A percentile compares a stretch with the other conserved stretches of the same genome.
Evolutionary conservation across 2,329 filamentous ascomycete genomes (phyloP).

Genomic region (Claviceps sp.): DNA sequence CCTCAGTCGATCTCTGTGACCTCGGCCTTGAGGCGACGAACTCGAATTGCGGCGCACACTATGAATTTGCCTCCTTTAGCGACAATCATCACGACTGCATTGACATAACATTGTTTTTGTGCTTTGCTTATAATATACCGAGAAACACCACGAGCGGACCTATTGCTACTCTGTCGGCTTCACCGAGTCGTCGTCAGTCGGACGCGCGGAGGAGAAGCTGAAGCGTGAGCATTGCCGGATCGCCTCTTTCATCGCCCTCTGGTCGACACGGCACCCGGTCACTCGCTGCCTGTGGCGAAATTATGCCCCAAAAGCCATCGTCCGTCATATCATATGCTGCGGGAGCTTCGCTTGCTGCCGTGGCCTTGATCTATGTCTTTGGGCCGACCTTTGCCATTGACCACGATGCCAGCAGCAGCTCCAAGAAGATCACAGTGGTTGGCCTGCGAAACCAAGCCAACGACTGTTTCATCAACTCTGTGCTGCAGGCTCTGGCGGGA

Average conservation of each 20-base stretch:
- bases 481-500: slow-evolving; percentile 84
- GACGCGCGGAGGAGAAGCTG: neutral
- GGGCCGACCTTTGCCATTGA: slow-evolving; percentile 95
- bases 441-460: slow-evolving; percentile 86
- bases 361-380: slow-evolving; percentile 94
- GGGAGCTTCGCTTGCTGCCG: slow-evolving; percentile 85
- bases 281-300: neutral
- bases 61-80: neutral
- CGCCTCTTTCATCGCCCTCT: too few species aligned
- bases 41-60: neutral
- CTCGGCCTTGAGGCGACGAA: neutral
- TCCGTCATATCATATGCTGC: slow-evolving; percentile 73
- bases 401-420: slow-evolving; percentile 49
- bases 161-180: neutral
- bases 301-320: slow-evolving; percentile 24
- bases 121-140: neutral
- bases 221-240: neutral
- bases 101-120: neutral
- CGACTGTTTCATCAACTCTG: slow-evolving; percentile 94
- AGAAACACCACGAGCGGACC: neutral
- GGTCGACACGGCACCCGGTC: slow-evolving; percentile 5
- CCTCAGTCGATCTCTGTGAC: too few species aligned
- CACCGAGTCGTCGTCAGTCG: neutral
- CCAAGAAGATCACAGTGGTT: slow-evolving; percentile 74
- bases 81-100: neutral